Base-by-base conservation (phyloP, 202 grass and related monocot species). In the Miscanthus sacchariflorus region DNA sequence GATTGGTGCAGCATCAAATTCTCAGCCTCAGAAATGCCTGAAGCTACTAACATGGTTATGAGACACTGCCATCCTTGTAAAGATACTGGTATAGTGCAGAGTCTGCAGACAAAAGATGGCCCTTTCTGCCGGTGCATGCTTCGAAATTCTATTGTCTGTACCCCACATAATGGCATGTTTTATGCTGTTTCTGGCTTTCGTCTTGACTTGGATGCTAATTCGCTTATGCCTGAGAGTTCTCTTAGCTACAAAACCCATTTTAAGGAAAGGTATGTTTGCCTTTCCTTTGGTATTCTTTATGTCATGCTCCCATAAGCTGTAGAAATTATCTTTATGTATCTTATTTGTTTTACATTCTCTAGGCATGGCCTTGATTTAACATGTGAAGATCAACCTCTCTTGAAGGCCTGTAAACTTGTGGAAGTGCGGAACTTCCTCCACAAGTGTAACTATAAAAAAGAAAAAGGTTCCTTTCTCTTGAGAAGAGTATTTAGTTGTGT, bases 1-100 rank as follows among this genome's bases (percentile, higher is more conserved):
- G 92, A 97, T 88, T 97, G 95, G 95, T 81, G 81, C 48, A 82
- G 76, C 77, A 89, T 95, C 10, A 91, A 83, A 43, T 91, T 86
- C 24, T 73, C 68, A 30, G 52, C 64, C 50, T 83, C 89, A 11
- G 72, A 84, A 81, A 73, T 79, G 3, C 68, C 50, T 85, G 81
- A 89, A 85, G 42, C 24, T 64, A 72, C 4, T 13, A 54, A 83
- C 65, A 77, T 90, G 66, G 70, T 82, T 67, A 68, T 4, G 14
- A 79, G 71, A 30, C 82, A 88, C 72, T 85, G 77, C 65, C 77
- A 83, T 90, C 81, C 38, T 83, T 92, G 82, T 78, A 79, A 89
- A 90, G 50, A 81, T 38, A 43, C 12, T 67, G 56, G 64, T 76
- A 77, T 91, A 25, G 15, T 97, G 78, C 89, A 30, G 28, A 30